phyloP scores from a whole-genome alignment of 1,139 yeast species.

The Saccharomyces hybrid region DNA sequence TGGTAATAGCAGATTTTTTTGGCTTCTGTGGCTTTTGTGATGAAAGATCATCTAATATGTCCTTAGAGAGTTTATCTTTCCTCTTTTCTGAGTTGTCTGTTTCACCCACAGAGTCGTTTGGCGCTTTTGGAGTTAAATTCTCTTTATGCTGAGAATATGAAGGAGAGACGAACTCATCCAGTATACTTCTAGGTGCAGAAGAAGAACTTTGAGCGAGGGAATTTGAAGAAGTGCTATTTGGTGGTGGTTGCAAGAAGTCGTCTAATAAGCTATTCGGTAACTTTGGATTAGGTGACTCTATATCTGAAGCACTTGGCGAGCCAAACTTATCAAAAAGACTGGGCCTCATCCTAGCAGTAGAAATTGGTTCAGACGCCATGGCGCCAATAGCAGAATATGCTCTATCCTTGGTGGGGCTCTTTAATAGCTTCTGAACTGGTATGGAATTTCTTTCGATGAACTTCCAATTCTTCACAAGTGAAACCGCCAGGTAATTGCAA shows the following conservation, averaged over 20 bases:
- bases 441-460: constrained; percentile 36
- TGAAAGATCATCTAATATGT: neutral
- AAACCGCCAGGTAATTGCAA: constrained; percentile 68
- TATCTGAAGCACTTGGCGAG: neutral
- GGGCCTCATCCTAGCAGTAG: constrained; percentile 19
- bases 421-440: constrained; percentile 4
- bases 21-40: neutral
- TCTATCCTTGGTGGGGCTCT: constrained; percentile 3
- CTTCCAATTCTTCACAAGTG: constrained; percentile 59
- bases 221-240: neutral
- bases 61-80: neutral
- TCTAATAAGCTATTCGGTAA: constrained; percentile 6
- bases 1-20: constrained; percentile 2
- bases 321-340: constrained; percentile 27
- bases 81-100: neutral
- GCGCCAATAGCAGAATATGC: constrained; percentile 10
- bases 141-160: neutral
- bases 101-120: neutral
- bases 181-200: constrained; percentile 6
- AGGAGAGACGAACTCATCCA: constrained; percentile 6
- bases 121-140: neutral
- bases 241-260: constrained; percentile 5
- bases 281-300: neutral
- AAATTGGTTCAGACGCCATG: constrained; percentile 15
- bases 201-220: constrained; percentile 4